Base-by-base conservation (phyloP, 139 green algal genomes). In the Chlamydomonas asymmetrica region DNA sequence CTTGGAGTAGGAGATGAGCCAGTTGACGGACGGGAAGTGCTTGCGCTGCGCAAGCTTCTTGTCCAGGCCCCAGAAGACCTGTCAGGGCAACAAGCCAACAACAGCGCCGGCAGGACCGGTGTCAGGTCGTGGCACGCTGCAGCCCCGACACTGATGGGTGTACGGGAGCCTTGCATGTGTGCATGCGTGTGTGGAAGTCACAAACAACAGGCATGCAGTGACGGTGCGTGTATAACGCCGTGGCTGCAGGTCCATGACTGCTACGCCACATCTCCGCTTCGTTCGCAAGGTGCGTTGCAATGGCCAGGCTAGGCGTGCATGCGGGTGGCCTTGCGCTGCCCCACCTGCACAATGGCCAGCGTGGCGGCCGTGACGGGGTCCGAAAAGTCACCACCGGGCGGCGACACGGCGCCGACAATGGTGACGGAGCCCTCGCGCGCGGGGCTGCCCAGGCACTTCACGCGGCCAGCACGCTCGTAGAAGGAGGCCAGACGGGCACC, bases 1-100 rank as follows among this genome's bases (percentile, higher is more conserved):
- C 85, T 99, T 99, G 72, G 86, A 95, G 87, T 99, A 99, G 31
- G 91, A 97, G 82, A 99, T 98, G 75, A 99, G 91, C 96, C 96
- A 99, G 89, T 99, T 99, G 78, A 99, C 96, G 2, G 91, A 96
- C 18, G 96, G 96, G 85, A 99, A 99, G 85, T 99, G 96, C 90
- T 99, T 99, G 76, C 96, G 90, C 88, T 99, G 96, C 4, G 96
- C 96, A 63, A 99, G 92, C 92, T 99, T 99, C 92, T 99, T 99
- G 89, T 99, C 96, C 82, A 99, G 77, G n/a, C 96, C 96, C 96
- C 96, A 99, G 82, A 99, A 99, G 76, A 99, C 96, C 93, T 97
- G 85, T 13, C 23, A 13, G 34, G 35, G 40, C 48, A 13, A 13
- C 48, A 56, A 27, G 48, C 48, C 48, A 64, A 35, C 56, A 74